phyloP scores from a whole-genome alignment of 345 rosid genomes.

The Salix koriyanagi region DNA sequence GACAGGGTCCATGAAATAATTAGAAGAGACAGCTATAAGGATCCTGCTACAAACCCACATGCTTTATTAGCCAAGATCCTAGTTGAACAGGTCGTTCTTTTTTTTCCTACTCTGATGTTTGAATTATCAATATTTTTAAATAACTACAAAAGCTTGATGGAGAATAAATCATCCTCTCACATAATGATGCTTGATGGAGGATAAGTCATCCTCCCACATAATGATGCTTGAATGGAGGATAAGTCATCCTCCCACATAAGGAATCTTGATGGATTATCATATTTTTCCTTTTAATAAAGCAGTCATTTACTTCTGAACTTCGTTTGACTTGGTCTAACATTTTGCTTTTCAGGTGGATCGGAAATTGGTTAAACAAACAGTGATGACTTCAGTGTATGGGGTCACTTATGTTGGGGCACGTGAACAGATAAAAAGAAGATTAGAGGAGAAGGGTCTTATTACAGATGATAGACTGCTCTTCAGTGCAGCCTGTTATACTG shows the following conservation, averaged over 20 bases:
- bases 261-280: not conserved
- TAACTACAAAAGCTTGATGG: not conserved
- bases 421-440: constrained; percentile 88
- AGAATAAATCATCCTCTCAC: not conserved
- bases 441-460: constrained; percentile 84
- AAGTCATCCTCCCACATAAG: too few species aligned
- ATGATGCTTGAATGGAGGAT: too few species aligned
- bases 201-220: not conserved
- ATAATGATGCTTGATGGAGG: not conserved
- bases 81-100: constrained; percentile 62
- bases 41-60: constrained; percentile 62
- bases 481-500: constrained; percentile 85
- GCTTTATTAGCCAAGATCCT: constrained; percentile 77
- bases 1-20: constrained; percentile 84
- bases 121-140: not conserved
- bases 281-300: not conserved
- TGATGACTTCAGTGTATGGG: constrained; percentile 99
- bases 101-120: constrained; percentile 7
- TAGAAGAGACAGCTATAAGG: constrained; percentile 71
- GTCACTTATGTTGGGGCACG: constrained; percentile 97
- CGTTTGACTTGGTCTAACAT: constrained; percentile 3
- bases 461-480: constrained; percentile 74
- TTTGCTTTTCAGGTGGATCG: constrained; percentile 76
- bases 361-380: constrained; percentile 92
- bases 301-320: not conserved